These are phyloP conservation scores for Zygoascus meyerae DNA, from an alignment of 1,139 yeast genomes.

Conservation along the genomic window DNA sequence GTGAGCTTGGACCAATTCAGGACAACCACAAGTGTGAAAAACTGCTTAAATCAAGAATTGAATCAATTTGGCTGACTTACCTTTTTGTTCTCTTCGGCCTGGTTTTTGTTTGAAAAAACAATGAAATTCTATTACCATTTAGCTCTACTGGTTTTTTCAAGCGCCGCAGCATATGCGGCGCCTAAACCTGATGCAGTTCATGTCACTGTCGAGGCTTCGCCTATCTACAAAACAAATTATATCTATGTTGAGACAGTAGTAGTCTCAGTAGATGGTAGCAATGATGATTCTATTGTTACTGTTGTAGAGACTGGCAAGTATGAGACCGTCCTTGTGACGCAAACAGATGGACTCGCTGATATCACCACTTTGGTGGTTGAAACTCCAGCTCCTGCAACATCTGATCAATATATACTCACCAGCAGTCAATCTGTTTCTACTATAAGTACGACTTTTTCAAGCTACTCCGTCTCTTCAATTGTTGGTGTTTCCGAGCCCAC, in stretches of 20 bases:
- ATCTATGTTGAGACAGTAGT: constrained; percentile 7
- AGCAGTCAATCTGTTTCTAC: constrained; percentile 19
- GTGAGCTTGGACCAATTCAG: too few relatives aligned
- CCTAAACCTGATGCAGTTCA: constrained; percentile 11
- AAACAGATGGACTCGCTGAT: not conserved
- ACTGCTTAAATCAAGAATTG: too few relatives aligned
- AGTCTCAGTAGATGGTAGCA: not conserved
- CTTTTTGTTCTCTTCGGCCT: too few relatives aligned
- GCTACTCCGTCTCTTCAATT: constrained; percentile 2
- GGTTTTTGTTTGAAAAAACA: too few relatives aligned
- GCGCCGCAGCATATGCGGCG: constrained; percentile 12
- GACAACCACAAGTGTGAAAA: too few relatives aligned
- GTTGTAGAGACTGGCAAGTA: not conserved
- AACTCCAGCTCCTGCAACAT: constrained; percentile 14
- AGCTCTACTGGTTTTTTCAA: not conserved
- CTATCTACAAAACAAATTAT: constrained; percentile 21
- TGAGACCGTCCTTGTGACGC: constrained; percentile 2
- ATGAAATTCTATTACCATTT: not conserved
- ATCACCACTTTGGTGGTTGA: constrained; percentile 28
- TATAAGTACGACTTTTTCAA: not conserved
- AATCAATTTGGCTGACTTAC: too few relatives aligned
- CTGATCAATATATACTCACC: constrained; percentile 11
- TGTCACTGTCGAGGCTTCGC: constrained; percentile 20
- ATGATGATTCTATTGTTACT: not conserved
- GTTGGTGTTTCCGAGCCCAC: constrained; percentile 11